Percentiles rank a stretch among this genome's conserved stretches.
These are phyloP conservation scores for Aspergillus amoenus DNA, from an alignment of 2,329 filamentous ascomycete genomes.

Conservation along the genomic window DNA sequence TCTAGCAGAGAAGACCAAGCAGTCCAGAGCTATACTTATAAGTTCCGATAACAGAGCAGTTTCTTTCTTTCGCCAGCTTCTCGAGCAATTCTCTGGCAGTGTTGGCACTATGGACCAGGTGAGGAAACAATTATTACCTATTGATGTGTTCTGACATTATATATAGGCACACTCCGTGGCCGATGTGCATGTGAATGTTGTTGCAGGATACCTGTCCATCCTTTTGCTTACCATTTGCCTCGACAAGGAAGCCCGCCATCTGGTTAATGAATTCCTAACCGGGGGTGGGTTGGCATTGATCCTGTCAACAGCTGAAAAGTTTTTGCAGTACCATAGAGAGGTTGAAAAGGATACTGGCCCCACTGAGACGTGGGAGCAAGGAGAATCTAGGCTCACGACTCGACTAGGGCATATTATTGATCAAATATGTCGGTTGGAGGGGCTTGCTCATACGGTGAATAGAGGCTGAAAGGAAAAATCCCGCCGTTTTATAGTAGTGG, in stretches of 20 bases:
- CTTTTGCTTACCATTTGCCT: constrained; percentile 79
- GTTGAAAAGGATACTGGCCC: constrained; percentile 52
- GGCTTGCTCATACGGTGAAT: not conserved
- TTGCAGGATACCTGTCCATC: constrained; percentile 81
- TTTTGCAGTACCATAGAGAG: constrained; percentile 59
- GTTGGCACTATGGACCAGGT: constrained; percentile 68
- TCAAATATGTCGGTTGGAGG: constrained; percentile 32
- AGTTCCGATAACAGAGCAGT: constrained; percentile 33
- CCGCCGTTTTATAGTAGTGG: not conserved
- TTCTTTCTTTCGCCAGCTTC: constrained; percentile 58
- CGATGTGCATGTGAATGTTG: constrained; percentile 76
- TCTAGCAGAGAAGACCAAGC: constrained; percentile 72
- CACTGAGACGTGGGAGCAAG: constrained; percentile 48
- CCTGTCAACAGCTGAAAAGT: constrained; percentile 60
- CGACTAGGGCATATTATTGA: constrained; percentile 55
- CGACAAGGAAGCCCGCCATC: constrained; percentile 44
- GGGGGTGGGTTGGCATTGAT: constrained; percentile 51
- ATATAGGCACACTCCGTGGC: constrained; percentile 55
- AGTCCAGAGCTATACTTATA: constrained; percentile 56
- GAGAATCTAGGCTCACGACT: constrained; percentile 53
- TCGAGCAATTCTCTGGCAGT: constrained; percentile 67
- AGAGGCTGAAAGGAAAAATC: not conserved
- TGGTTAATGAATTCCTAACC: constrained; percentile 46
- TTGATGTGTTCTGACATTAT: constrained; percentile 14
- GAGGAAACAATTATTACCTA: constrained; percentile 33